Percentiles rank a stretch among this genome's conserved stretches.
Evolutionary conservation across 306 rosid species (phyloP).

Genomic region (Casuarina glauca): DNA sequence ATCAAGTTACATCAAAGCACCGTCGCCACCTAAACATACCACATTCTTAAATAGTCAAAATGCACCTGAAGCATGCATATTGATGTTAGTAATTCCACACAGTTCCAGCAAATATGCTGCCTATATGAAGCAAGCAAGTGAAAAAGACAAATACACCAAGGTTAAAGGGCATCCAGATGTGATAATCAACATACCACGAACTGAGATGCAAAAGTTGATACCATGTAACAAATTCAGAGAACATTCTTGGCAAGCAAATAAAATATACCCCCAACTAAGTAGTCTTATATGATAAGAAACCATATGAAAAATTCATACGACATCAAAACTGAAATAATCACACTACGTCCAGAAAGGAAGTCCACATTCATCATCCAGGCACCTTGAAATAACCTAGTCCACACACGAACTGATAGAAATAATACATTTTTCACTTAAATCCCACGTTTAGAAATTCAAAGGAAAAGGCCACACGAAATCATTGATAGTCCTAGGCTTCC

Average conservation of each 20-base stretch:
- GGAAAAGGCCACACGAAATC: background rate
- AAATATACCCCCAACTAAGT: background rate
- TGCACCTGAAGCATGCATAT: background rate
- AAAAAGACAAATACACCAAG: background rate
- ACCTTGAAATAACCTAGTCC: no score
- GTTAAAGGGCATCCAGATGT: background rate
- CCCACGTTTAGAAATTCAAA: background rate
- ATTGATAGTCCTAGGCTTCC: background rate
- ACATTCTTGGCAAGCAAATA: background rate
- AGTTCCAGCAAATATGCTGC: background rate
- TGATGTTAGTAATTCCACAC: background rate
- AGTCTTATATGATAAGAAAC: background rate
- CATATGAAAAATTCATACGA: background rate
- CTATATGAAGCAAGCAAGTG: background rate
- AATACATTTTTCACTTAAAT: background rate
- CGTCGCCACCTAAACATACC: background rate
- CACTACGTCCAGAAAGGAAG: no score
- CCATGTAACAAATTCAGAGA: background rate
- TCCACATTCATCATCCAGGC: no score
- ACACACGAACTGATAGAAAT: background rate
- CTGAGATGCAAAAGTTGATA: background rate
- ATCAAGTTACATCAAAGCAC: background rate
- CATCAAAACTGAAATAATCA: background rate
- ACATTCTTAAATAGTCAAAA: background rate
- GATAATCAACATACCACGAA: background rate